Evolutionary conservation across 106 monocot species (phyloP).

Genomic region (Ottelia alismoides): DNA sequence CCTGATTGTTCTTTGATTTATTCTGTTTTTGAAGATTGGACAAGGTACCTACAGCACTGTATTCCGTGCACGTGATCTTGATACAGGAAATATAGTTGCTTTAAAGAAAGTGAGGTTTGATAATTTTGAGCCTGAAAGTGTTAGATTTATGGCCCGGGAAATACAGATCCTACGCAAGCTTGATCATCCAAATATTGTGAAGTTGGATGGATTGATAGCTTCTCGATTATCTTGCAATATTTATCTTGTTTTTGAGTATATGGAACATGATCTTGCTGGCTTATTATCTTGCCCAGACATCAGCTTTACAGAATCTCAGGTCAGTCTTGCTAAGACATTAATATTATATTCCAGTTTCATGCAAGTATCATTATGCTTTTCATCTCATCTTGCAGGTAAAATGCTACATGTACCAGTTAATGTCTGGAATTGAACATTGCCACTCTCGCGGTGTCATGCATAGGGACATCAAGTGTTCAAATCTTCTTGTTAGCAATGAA

Average conservation of each 20-base stretch:
- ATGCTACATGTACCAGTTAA: constrained; percentile 70
- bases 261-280: constrained; percentile 87
- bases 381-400: constrained; percentile 33
- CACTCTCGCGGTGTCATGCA: constrained; percentile 59
- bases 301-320: constrained; percentile 60
- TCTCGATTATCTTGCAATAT: constrained; percentile 46
- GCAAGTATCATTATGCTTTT: not conserved
- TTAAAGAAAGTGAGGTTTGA: too few relatives aligned
- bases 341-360: too few relatives aligned
- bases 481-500: constrained; percentile 60
- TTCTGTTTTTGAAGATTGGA: constrained; percentile 38
- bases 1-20: too few relatives aligned
- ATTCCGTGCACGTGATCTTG: constrained; percentile 61
- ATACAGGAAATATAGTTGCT: constrained; percentile 62
- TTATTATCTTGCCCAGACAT: constrained; percentile 49
- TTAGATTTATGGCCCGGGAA: constrained; percentile 77
- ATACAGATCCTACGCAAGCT: constrained; percentile 70
- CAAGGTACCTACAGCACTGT: constrained; percentile 88
- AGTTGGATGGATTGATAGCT: constrained; percentile 57
- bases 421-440: constrained; percentile 77
- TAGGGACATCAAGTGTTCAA: constrained; percentile 73
- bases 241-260: constrained; percentile 81
- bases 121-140: constrained; percentile 68
- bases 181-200: too few relatives aligned
- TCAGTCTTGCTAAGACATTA: constrained; percentile 8